phyloP scores from a whole-genome alignment of 306 rosid species.

The Potentilla sterilis region DNA sequence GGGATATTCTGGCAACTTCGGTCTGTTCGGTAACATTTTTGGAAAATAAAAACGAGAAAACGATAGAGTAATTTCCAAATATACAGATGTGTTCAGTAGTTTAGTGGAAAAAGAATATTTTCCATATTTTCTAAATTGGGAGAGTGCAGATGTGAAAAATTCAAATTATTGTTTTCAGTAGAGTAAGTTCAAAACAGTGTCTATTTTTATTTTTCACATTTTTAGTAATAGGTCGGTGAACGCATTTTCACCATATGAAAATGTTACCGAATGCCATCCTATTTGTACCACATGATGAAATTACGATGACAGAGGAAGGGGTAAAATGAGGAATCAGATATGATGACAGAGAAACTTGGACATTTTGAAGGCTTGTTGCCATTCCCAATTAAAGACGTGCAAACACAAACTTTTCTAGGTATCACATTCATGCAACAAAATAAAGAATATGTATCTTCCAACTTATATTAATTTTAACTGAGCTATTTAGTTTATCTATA shows the following conservation, averaged over 20 bases:
- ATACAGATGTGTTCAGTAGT: not conserved
- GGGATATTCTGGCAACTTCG: not conserved
- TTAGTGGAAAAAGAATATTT: not conserved
- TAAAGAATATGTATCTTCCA: not conserved
- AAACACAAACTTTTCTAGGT: constrained; percentile 72
- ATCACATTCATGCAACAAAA: constrained; percentile 58
- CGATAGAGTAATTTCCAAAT: too few relatives aligned
- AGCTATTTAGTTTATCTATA: not conserved
- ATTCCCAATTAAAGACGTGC: constrained; percentile 78
- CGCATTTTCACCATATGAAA: not conserved
- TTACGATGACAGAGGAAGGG: constrained; percentile 1
- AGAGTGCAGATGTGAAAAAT: not conserved
- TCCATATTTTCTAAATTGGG: too few relatives aligned
- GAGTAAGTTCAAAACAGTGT: not conserved
- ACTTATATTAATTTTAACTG: not conserved
- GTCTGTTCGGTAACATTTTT: too few relatives aligned
- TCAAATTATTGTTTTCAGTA: not conserved
- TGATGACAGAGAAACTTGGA: constrained; percentile 18
- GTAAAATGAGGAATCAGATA: not conserved
- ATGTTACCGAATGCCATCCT: not conserved
- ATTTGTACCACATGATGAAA: too few relatives aligned
- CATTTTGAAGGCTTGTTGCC: constrained; percentile 53
- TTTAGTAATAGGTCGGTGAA: not conserved
- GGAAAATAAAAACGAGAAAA: too few relatives aligned
- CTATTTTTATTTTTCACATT: too few relatives aligned